Conservation (phyloP, 1,139 yeast species). For the Yarrowia galli region DNA sequence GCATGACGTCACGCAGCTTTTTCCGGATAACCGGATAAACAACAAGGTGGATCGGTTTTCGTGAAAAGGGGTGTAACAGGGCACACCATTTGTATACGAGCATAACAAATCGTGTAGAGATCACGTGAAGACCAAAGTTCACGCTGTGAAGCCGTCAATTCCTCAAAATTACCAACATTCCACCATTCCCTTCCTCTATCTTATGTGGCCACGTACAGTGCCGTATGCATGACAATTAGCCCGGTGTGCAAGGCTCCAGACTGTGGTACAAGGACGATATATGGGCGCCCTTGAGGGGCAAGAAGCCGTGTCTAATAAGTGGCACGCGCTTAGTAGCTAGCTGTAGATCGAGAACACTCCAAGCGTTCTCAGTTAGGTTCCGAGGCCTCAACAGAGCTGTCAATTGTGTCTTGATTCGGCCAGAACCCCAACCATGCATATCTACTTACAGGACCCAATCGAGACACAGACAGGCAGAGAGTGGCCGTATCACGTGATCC, state of each 20-base stretch:
- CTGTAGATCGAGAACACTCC: not conserved
- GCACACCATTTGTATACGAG: no score
- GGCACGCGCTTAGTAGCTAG: not conserved
- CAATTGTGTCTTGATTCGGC: not conserved
- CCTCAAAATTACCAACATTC: no score
- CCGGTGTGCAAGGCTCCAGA: not conserved
- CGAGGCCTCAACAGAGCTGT: slow-evolving; percentile 2
- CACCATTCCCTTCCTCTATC: not conserved
- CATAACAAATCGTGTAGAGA: no score
- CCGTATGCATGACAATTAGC: slow-evolving; percentile 17
- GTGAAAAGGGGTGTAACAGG: not conserved
- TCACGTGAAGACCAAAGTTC: no score
- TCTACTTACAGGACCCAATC: not conserved
- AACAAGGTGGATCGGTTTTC: not conserved
- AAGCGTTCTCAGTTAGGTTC: not conserved
- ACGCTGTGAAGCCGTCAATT: no score
- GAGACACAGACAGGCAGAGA: not conserved
- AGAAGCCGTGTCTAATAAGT: not conserved
- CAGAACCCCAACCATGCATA: not conserved
- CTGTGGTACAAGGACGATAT: not conserved
- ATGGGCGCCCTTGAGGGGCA: not conserved
- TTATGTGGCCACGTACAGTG: slow-evolving; percentile 13
- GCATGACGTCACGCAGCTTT: slow-evolving; percentile 30
- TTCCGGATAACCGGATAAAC: slow-evolving; percentile 26
- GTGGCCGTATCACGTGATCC: not conserved